Evolutionary conservation across 192 early-diverging fungal genomes (phyloP).

Genomic region (Martensiomyces pterosporus): DNA sequence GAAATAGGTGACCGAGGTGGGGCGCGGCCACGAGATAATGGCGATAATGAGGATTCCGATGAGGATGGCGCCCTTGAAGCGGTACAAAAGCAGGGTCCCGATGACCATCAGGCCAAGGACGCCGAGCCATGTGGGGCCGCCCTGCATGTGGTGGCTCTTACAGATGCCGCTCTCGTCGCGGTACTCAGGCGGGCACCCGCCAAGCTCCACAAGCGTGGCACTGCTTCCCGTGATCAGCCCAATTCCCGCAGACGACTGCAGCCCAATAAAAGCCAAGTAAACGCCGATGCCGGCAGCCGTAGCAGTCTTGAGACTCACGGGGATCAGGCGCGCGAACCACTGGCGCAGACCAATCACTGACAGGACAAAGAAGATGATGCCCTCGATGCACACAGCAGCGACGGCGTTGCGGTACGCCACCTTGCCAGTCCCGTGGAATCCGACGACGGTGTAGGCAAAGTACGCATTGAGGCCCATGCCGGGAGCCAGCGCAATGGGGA

Average conservation of each 20-base stretch:
- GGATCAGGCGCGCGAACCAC: slow-evolving; percentile 71
- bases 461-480: slow-evolving; percentile 83
- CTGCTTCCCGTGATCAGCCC: slow-evolving; percentile 61
- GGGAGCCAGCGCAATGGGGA: slow-evolving; percentile 76
- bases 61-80: slow-evolving; percentile 67
- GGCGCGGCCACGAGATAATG: slow-evolving; percentile 69
- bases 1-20: slow-evolving; percentile 69
- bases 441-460: slow-evolving; percentile 81
- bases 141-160: slow-evolving; percentile 56
- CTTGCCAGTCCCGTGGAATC: slow-evolving; percentile 73
- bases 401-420: slow-evolving; percentile 66
- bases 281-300: slow-evolving; percentile 74
- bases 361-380: slow-evolving; percentile 71
- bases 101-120: slow-evolving; percentile 71
- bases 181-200: slow-evolving; percentile 58
- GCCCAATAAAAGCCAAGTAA: slow-evolving; percentile 74
- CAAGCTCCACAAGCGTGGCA: slow-evolving; percentile 68
- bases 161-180: slow-evolving; percentile 61
- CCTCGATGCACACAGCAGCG: slow-evolving; percentile 78
- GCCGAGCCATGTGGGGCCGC: slow-evolving; percentile 65
- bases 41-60: slow-evolving; percentile 68
- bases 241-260: slow-evolving; percentile 77
- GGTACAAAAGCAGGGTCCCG: slow-evolving; percentile 57
- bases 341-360: slow-evolving; percentile 77
- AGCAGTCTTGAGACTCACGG: slow-evolving; percentile 67